A percentile compares a stretch with the other conserved stretches of the same genome.
Conservation (phyloP, 495 filamentous ascomycete genomes). For the Neurospora sp. region DNA sequence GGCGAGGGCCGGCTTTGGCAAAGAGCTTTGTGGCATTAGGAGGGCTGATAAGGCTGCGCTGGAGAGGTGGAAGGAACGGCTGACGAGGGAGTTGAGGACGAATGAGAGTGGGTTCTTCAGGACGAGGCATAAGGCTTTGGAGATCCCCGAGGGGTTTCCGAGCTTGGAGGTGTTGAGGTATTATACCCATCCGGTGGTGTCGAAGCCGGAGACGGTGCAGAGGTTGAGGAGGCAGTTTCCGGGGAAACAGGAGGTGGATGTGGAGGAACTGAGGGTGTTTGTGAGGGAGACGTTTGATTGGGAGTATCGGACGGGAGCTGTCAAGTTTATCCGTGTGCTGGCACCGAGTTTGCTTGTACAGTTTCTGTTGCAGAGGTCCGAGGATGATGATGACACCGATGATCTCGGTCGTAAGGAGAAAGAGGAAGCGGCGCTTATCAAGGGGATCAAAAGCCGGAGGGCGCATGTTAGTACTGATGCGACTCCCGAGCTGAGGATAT, state of each 20-base stretch:
- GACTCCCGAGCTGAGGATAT: slow-evolving; percentile 63
- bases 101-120: slow-evolving; percentile 81
- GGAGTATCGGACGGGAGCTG: slow-evolving; percentile 64
- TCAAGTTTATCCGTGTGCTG: slow-evolving; percentile 73
- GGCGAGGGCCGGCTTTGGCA: slow-evolving; percentile 78
- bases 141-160: slow-evolving; percentile 74
- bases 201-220: slow-evolving; percentile 47
- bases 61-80: slow-evolving; percentile 59
- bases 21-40: slow-evolving; percentile 55
- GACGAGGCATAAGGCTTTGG: slow-evolving; percentile 59
- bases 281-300: slow-evolving; percentile 77
- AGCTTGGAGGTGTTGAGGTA: slow-evolving; percentile 67
- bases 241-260: slow-evolving; percentile 58
- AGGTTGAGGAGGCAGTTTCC: slow-evolving; percentile 43
- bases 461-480: slow-evolving; percentile 65
- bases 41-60: slow-evolving; percentile 40
- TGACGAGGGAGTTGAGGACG: slow-evolving; percentile 65
- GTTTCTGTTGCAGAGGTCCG: slow-evolving; percentile 41
- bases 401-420: slow-evolving; percentile 33
- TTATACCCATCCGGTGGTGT: slow-evolving; percentile 79
- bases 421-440: slow-evolving; percentile 42
- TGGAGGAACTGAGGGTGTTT: slow-evolving; percentile 58
- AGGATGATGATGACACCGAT: slow-evolving; percentile 12
- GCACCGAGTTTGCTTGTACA: slow-evolving; percentile 67
- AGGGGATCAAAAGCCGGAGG: slow-evolving; percentile 53